Conservation (phyloP, 495 filamentous ascomycete genomes). For the Penicillium verhagenii region DNA sequence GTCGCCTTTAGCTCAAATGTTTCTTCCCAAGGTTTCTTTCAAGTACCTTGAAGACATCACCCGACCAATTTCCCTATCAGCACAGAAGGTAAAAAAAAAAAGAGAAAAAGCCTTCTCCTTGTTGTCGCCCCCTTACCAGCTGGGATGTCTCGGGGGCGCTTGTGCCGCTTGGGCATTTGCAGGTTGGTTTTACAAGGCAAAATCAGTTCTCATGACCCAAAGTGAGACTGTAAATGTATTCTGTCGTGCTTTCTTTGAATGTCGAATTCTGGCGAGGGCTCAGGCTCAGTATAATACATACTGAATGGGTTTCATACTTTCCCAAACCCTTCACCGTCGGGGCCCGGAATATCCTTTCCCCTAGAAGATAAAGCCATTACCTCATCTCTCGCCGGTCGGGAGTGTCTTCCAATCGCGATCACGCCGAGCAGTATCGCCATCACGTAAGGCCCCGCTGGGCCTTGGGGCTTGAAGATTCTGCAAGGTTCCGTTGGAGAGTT, state of each 20-base stretch:
- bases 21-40: background rate
- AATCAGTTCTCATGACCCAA: background rate
- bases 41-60: conserved; percentile 1
- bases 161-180: background rate
- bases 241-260: background rate
- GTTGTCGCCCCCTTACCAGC: background rate
- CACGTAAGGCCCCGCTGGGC: conserved; percentile 27
- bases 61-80: background rate
- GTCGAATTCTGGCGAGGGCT: too few species aligned
- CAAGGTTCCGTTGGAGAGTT: background rate
- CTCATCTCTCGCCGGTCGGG: conserved; percentile 22
- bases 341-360: conserved; percentile 5
- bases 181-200: background rate
- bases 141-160: too few species aligned
- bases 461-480: background rate
- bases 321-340: too few species aligned
- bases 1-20: background rate
- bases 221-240: too few species aligned
- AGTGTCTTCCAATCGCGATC: conserved; percentile 25
- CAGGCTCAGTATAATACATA: too few species aligned
- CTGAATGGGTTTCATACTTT: too few species aligned
- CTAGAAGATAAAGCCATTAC: conserved; percentile 10
- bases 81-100: too few species aligned
- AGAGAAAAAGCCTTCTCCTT: too few species aligned
- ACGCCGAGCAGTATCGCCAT: conserved; percentile 23